phyloP scores from a whole-genome alignment of 768 basidiomycete species.

The Leccinum ochraceum region DNA sequence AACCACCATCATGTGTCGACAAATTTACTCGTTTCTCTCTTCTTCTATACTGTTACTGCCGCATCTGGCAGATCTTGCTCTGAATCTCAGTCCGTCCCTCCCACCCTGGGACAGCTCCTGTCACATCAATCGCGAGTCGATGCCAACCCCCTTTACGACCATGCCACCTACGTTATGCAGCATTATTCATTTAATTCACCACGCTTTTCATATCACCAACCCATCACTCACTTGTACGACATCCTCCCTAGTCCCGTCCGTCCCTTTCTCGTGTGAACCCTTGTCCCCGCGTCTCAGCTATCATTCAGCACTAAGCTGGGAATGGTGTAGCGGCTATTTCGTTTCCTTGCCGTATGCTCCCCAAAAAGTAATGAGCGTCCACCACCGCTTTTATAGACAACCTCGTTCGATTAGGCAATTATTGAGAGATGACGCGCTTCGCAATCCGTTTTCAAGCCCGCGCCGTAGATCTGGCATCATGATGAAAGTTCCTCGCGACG shows the following conservation, averaged over 20 bases:
- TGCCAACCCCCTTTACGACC: conserved; percentile 17
- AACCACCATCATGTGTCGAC: conserved; percentile 12
- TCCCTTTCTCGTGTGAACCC: conserved; percentile 20
- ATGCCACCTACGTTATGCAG: conserved; percentile 14
- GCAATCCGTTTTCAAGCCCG: conserved; percentile 21
- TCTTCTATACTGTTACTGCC: conserved; percentile 12
- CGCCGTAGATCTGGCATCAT: conserved; percentile 20
- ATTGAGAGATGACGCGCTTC: conserved; percentile 13
- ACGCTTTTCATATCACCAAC: conserved; percentile 16
- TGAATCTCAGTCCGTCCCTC: conserved; percentile 17
- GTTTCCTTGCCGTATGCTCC: conserved; percentile 8
- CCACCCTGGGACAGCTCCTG: conserved; percentile 28
- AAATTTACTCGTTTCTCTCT: conserved; percentile 9
- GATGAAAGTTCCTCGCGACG: conserved; percentile 15
- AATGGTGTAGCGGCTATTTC: conserved; percentile 15
- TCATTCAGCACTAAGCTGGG: conserved; percentile 15
- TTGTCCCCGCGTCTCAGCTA: not conserved
- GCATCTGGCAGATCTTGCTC: conserved; percentile 17
- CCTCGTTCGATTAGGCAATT: conserved; percentile 17
- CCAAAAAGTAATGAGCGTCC: conserved; percentile 9
- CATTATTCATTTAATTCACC: conserved; percentile 19
- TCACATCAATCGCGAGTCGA: conserved; percentile 14
- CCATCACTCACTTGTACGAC: conserved; percentile 1
- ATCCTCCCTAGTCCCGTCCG: conserved; percentile 4
- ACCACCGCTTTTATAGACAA: conserved; percentile 11